Evolutionary conservation across 1,284 basidiomycete genomes (phyloP).

Genomic region (Anthracocystis walkeri): DNA sequence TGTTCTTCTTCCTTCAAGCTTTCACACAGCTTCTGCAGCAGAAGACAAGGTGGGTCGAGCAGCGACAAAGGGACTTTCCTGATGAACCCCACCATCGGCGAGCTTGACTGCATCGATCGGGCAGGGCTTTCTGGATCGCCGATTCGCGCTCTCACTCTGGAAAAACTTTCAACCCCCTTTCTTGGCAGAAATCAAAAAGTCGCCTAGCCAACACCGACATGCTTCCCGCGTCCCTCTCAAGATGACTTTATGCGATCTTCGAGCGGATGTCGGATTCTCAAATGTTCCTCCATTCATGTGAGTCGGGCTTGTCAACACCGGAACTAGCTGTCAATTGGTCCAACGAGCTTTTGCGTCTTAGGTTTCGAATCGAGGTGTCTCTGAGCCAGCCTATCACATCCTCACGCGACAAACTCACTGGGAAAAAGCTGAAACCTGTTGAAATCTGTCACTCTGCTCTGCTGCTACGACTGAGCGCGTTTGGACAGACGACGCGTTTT

Average conservation of each 20-base stretch:
- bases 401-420: not conserved
- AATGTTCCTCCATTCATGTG: not conserved
- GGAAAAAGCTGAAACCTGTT: too few species aligned
- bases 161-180: not conserved
- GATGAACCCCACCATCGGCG: not conserved
- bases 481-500: constrained; percentile 11
- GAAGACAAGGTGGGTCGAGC: not conserved
- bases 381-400: not conserved
- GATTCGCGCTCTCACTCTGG: too few species aligned
- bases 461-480: not conserved
- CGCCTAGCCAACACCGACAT: not conserved
- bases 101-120: not conserved
- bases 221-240: not conserved
- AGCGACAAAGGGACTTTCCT: not conserved
- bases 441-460: not conserved
- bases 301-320: not conserved
- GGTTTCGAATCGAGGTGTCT: not conserved
- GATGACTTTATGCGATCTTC: not conserved
- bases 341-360: not conserved
- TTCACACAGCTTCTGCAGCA: not conserved
- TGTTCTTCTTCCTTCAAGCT: not conserved
- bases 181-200: not conserved
- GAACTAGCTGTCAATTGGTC: not conserved
- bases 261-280: not conserved
- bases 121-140: not conserved